Conservation (phyloP, 768 basidiomycete species). For the Pleurotus djamor region DNA sequence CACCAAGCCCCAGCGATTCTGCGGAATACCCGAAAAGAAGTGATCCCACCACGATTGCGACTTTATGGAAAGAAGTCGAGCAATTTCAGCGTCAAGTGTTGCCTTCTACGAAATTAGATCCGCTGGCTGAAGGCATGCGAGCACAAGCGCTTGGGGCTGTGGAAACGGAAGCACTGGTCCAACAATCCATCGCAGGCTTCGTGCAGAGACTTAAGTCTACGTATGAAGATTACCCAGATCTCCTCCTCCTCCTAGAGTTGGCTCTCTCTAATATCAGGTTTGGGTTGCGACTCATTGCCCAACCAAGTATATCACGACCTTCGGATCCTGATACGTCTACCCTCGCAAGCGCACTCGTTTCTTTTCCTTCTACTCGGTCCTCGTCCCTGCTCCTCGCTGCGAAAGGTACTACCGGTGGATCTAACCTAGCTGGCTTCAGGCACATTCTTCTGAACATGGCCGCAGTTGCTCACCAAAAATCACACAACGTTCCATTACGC, state of each 20-base stretch:
- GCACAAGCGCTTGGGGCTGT: slow-evolving; percentile 31
- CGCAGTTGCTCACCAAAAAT: slow-evolving; percentile 40
- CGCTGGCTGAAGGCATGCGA: slow-evolving; percentile 39
- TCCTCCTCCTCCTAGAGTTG: slow-evolving; percentile 63
- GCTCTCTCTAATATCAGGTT: slow-evolving; percentile 66
- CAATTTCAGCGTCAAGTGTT: slow-evolving; percentile 70
- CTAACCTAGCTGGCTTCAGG: slow-evolving; percentile 31
- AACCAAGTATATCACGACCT: slow-evolving; percentile 11
- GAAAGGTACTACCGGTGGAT: slow-evolving; percentile 16
- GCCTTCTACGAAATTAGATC: slow-evolving; percentile 42
- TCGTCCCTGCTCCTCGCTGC: slow-evolving; percentile 30
- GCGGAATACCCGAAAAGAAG: slow-evolving; percentile 26
- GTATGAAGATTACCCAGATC: slow-evolving; percentile 73
- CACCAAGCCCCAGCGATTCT: slow-evolving; percentile 21
- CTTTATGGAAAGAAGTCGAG: slow-evolving; percentile 74
- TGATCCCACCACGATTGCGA: slow-evolving; percentile 48
- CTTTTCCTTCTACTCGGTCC: slow-evolving; percentile 54
- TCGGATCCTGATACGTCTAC: slow-evolving; percentile 17
- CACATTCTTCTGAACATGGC: slow-evolving; percentile 47
- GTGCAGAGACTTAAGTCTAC: slow-evolving; percentile 62
- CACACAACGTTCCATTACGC: slow-evolving; percentile 33
- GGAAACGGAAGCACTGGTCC: slow-evolving; percentile 67
- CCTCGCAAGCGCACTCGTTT: slow-evolving; percentile 33
- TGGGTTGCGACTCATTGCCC: slow-evolving; percentile 58
- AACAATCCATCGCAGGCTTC: slow-evolving; percentile 80